Percentiles rank a stretch among this genome's conserved stretches.
These are phyloP conservation scores for Scutellaria barbata DNA, from an alignment of 257 asterid genomes.

Conservation along the genomic window DNA sequence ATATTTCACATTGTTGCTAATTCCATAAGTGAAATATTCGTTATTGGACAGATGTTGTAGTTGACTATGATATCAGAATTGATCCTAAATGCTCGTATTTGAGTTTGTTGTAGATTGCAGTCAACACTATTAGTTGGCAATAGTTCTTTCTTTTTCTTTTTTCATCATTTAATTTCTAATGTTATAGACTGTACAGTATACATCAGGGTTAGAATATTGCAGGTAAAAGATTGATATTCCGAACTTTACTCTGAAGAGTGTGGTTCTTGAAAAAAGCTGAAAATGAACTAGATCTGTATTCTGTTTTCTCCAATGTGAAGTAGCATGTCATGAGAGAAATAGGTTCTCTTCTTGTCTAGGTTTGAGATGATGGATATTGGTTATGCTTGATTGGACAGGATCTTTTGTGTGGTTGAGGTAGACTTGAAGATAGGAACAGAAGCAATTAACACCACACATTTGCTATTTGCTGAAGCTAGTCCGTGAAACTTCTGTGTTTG, in stretches of 20 bases:
- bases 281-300: not conserved
- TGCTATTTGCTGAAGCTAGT: not conserved
- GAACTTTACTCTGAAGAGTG: too few relatives aligned
- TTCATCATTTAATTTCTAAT: not conserved
- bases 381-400: conserved; percentile 10
- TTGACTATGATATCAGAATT: conserved; percentile 11
- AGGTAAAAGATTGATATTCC: not conserved
- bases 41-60: not conserved
- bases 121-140: not conserved
- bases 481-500: not conserved
- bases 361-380: conserved; percentile 1
- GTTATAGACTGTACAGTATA: not conserved
- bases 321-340: conserved; percentile 2
- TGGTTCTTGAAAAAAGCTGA: not conserved
- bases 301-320: not conserved
- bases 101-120: not conserved
- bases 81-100: conserved; percentile 8
- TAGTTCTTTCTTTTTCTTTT: not conserved
- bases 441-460: conserved; percentile 17
- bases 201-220: not conserved
- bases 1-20: conserved; percentile 17
- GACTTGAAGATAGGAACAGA: conserved; percentile 12
- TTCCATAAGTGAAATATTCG: not conserved
- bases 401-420: conserved; percentile 13
- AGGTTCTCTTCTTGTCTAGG: conserved; percentile 1